phyloP scores from a whole-genome alignment of 805 yeast genomes.

The Candida krabiensis region DNA sequence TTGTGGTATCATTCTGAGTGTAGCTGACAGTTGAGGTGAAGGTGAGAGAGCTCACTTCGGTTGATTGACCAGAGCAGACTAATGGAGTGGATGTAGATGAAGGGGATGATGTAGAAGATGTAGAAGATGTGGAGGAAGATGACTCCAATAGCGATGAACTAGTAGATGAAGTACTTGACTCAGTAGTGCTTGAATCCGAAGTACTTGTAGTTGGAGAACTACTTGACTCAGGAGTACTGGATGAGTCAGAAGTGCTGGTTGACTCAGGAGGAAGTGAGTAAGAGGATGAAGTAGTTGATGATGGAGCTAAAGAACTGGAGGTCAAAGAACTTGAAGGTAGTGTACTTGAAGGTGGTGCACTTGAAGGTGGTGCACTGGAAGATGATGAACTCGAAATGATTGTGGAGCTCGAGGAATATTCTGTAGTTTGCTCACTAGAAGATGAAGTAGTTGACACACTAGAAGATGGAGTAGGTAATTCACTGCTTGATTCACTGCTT shows the following conservation, averaged over 20 bases:
- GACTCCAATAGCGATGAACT: too few relatives aligned
- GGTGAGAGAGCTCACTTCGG: conserved; percentile 3
- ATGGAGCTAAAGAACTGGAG: conserved; percentile 1
- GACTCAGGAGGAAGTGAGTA: background rate
- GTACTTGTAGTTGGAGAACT: too few relatives aligned
- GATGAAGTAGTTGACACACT: background rate
- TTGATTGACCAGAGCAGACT: conserved; percentile 6
- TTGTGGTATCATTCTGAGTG: too few relatives aligned
- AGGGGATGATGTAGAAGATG: conserved; percentile 6
- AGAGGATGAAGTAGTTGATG: conserved; percentile 2
- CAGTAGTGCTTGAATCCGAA: too few relatives aligned
- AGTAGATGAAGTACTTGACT: too few relatives aligned
- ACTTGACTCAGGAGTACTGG: background rate
- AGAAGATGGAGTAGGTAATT: too few relatives aligned
- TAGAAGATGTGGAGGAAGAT: conserved; percentile 1
- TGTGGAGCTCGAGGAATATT: background rate
- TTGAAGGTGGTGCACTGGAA: background rate
- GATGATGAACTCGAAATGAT: background rate
- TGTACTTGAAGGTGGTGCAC: background rate
- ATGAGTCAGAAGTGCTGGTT: background rate
- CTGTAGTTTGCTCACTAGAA: too few relatives aligned
- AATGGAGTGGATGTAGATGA: conserved; percentile 2
- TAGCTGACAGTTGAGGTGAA: too few relatives aligned
- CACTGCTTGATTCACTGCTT: background rate
- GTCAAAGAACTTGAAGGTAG: background rate